Percentiles rank a stretch among this genome's conserved stretches.
phyloP scores from a whole-genome alignment of 768 basidiomycete genomes.

The Crassisporium funariophilum region DNA sequence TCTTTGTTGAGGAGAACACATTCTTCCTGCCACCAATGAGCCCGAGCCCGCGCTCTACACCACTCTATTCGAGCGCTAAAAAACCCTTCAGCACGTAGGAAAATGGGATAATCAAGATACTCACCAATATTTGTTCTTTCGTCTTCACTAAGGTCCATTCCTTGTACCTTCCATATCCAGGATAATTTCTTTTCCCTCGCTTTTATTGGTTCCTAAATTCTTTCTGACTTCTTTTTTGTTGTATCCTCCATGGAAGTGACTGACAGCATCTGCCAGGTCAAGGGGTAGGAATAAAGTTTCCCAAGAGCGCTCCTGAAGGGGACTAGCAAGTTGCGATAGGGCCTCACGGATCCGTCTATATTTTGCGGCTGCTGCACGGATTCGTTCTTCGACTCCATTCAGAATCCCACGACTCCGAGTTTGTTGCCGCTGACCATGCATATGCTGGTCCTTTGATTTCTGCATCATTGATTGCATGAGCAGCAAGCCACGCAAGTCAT shows the following conservation, averaged over 20 bases:
- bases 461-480: conserved; percentile 27
- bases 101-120: not conserved
- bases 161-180: conserved; percentile 25
- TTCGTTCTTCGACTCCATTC: conserved; percentile 9
- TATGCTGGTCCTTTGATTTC: conserved; percentile 28
- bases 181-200: conserved; percentile 4
- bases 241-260: conserved; percentile 11
- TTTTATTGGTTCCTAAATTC: no score
- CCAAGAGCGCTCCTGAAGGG: conserved; percentile 9
- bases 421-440: conserved; percentile 25
- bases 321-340: conserved; percentile 1
- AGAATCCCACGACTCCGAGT: conserved; percentile 24
- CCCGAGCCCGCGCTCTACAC: conserved; percentile 28
- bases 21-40: conserved; percentile 35
- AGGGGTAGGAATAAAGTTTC: conserved; percentile 7
- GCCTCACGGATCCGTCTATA: conserved; percentile 14
- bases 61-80: conserved; percentile 27
- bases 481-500: conserved; percentile 26
- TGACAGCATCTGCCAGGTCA: conserved; percentile 12
- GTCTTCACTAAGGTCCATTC: conserved; percentile 6
- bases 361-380: conserved; percentile 11
- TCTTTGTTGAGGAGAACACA: conserved; percentile 33
- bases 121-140: conserved; percentile 9
- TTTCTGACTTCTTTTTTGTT: conserved; percentile 16
- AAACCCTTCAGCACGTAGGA: not conserved